These are phyloP conservation scores for Arabidopsis arenosa DNA, from an alignment of 345 rosid genomes.

Conservation along the genomic window DNA sequence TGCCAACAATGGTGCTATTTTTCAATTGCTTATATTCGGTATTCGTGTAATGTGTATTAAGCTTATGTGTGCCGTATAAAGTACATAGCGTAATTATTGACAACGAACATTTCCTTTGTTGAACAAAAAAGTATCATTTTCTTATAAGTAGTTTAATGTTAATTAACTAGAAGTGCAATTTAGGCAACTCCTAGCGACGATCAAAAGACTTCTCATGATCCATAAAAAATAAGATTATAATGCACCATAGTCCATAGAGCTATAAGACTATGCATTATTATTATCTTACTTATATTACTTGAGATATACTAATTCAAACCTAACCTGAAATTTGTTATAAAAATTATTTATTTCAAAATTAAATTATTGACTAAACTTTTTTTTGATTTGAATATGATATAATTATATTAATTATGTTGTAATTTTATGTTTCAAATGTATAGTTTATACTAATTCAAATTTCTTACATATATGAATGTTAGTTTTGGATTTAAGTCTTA, in stretches of 20 bases:
- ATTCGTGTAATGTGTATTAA: conserved; percentile 27
- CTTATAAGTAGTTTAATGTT: neutral
- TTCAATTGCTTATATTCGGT: conserved; percentile 28
- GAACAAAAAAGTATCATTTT: neutral
- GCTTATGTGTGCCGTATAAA: conserved; percentile 27
- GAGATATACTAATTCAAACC: neutral
- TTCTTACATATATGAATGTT: too few species aligned
- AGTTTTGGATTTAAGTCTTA: too few species aligned
- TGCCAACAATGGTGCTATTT: conserved; percentile 49
- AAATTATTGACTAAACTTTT: neutral
- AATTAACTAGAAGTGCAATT: neutral
- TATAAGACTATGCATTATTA: neutral
- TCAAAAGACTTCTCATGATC: conserved; percentile 35
- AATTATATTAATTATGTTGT: neutral
- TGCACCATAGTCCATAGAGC: neutral
- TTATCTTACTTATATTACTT: neutral
- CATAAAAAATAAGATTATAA: too few species aligned
- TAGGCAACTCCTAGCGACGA: conserved; percentile 30
- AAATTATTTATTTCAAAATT: neutral
- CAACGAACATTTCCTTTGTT: conserved; percentile 27
- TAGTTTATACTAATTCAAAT: neutral
- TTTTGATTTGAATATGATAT: neutral
- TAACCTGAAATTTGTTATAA: too few species aligned
- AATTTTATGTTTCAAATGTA: neutral
- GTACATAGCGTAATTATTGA: conserved; percentile 29